These are phyloP conservation scores for Sugiyamaella sp. DNA, from an alignment of 1,139 yeast genomes.

Conservation along the genomic window DNA sequence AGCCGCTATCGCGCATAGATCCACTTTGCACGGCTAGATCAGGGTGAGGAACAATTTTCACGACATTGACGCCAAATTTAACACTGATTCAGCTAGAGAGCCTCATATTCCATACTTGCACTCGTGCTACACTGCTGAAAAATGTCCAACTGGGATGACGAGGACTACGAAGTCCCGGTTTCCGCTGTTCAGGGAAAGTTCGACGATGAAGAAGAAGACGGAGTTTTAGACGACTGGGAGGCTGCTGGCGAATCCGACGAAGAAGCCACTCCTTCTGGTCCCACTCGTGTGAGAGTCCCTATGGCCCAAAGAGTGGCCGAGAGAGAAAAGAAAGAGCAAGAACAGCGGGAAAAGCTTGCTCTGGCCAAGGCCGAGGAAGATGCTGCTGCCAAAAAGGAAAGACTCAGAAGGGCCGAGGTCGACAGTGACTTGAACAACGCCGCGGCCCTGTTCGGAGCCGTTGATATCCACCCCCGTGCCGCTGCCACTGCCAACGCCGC, in stretches of 20 bases:
- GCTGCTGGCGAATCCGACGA: constrained; percentile 44
- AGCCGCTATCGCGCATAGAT: too few relatives aligned
- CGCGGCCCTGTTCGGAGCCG: constrained; percentile 87
- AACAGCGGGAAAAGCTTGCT: constrained; percentile 44
- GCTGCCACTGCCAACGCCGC: constrained; percentile 53
- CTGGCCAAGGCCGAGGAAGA: constrained; percentile 46
- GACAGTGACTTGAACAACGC: constrained; percentile 90
- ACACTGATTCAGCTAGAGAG: too few relatives aligned
- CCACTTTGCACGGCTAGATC: too few relatives aligned
- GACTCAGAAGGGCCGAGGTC: constrained; percentile 77
- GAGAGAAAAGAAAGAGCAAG: constrained; percentile 45
- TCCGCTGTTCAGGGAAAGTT: constrained; percentile 74
- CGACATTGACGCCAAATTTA: too few relatives aligned
- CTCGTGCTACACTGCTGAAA: not conserved
- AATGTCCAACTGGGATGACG: constrained; percentile 43
- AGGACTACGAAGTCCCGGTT: constrained; percentile 90
- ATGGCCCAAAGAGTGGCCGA: constrained; percentile 43
- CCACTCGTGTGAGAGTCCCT: constrained; percentile 43
- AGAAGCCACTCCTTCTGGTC: constrained; percentile 45
- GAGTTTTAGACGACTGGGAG: constrained; percentile 87
- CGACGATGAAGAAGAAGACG: constrained; percentile 83
- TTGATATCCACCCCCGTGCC: constrained; percentile 54
- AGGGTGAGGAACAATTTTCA: too few relatives aligned
- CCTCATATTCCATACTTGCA: not conserved
- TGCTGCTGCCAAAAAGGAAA: constrained; percentile 59